Evolutionary conservation across 495 filamentous ascomycete species (phyloP).

Genomic region (Lepraria neglecta): DNA sequence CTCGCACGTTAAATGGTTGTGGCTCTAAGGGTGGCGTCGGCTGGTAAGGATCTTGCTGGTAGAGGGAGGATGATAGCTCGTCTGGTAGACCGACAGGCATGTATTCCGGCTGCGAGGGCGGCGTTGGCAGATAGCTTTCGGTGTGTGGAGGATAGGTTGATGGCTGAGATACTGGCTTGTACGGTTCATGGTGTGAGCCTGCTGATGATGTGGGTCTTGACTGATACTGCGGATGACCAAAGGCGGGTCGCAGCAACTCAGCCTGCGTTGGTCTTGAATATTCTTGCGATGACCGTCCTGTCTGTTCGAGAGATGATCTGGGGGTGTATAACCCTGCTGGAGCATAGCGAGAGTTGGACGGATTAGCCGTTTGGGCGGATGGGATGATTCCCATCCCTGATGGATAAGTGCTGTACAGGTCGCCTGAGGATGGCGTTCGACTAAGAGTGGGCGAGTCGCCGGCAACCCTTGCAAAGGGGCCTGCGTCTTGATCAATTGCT

Average conservation of each 20-base stretch:
- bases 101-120: constrained; percentile 42
- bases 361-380: constrained; percentile 38
- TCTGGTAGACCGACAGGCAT: constrained; percentile 44
- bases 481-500: constrained; percentile 51
- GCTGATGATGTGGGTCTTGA: constrained; percentile 23
- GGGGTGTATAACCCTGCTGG: constrained; percentile 48
- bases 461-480: constrained; percentile 75
- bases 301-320: constrained; percentile 45
- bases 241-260: constrained; percentile 21
- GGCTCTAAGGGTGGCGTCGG: constrained; percentile 25
- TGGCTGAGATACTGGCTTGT: constrained; percentile 20
- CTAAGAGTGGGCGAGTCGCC: constrained; percentile 77
- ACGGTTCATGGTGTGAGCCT: constrained; percentile 32
- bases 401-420: constrained; percentile 63
- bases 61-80: constrained; percentile 26
- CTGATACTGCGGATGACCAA: constrained; percentile 16
- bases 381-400: constrained; percentile 29
- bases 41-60: constrained; percentile 25
- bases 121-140: constrained; percentile 43
- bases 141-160: constrained; percentile 37
- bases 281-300: constrained; percentile 42
- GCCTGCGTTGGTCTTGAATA: constrained; percentile 36
- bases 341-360: constrained; percentile 53
- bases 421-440: constrained; percentile 65
- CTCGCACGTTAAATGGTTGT: not conserved